A percentile compares a stretch with the other conserved stretches of the same genome.
Evolutionary conservation across 2,329 filamentous ascomycete genomes (phyloP).

Genomic region (Hirsutella rhossiliensis): DNA sequence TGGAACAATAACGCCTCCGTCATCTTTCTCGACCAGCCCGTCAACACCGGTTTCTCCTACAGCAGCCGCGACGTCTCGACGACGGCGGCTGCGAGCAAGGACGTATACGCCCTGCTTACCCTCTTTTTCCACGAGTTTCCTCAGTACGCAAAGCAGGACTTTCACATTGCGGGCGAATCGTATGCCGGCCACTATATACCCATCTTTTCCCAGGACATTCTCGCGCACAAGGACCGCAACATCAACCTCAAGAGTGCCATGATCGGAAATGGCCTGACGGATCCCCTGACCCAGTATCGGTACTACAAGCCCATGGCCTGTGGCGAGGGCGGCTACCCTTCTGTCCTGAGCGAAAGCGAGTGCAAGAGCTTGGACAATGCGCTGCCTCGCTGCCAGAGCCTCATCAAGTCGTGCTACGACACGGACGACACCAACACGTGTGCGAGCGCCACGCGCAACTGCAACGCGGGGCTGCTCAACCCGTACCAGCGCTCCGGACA

Average conservation of each 20-base stretch:
- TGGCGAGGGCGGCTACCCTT: constrained; percentile 82
- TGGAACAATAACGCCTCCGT: constrained; percentile 55
- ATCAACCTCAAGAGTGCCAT: constrained; percentile 93
- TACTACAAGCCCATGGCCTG: constrained; percentile 97
- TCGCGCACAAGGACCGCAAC: constrained; percentile 88
- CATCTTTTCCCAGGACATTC: constrained; percentile 79
- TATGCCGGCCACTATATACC: constrained; percentile 95
- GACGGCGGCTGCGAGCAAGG: constrained; percentile 91
- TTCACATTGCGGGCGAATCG: constrained; percentile 94
- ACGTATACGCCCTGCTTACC: constrained; percentile 88
- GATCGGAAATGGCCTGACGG: constrained; percentile 93
- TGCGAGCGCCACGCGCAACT: constrained; percentile 89
- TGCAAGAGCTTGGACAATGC: constrained; percentile 87
- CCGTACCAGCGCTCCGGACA: constrained; percentile 86
- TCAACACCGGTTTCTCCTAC: constrained; percentile 21
- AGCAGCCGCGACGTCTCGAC: constrained; percentile 72
- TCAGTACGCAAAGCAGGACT: constrained; percentile 83
- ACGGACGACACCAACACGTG: constrained; percentile 82
- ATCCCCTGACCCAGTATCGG: constrained; percentile 82
- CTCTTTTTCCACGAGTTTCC: constrained; percentile 99
- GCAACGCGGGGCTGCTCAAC: constrained; percentile 87
- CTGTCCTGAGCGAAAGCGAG: constrained; percentile 63
- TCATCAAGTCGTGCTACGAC: constrained; percentile 86
- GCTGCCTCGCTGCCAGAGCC: constrained; percentile 72
- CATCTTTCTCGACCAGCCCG: constrained; percentile 57